phyloP scores from a whole-genome alignment of 129 eudicot species.

The Artemisia tridentata region DNA sequence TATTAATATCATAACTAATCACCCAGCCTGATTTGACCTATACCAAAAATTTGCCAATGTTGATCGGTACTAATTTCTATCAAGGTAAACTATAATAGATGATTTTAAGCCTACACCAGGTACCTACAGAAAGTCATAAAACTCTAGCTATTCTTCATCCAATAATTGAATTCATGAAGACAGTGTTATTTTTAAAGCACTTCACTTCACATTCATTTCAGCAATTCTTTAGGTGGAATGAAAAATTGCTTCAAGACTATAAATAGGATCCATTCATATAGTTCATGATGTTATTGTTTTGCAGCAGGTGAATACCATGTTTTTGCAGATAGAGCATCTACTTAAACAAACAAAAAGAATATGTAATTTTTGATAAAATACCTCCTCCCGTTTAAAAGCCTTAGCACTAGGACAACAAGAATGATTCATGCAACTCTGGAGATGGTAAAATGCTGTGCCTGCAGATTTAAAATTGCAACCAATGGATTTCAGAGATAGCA shows the following conservation, averaged over 20 bases:
- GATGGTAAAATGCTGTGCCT: constrained; percentile 91
- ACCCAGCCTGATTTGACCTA: no score
- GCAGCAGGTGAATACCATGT: not conserved
- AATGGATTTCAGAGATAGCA: not conserved
- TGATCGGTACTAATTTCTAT: no score
- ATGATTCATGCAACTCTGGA: constrained; percentile 97
- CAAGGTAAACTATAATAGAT: no score
- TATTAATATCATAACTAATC: no score
- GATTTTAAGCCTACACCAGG: not conserved
- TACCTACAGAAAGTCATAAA: not conserved
- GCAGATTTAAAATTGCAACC: constrained; percentile 6
- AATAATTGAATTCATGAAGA: not conserved
- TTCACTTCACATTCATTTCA: not conserved
- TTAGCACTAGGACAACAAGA: constrained; percentile 89
- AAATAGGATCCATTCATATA: not conserved
- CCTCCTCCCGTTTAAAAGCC: constrained; percentile 94
- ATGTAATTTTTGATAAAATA: constrained; percentile 19
- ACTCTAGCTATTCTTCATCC: not conserved
- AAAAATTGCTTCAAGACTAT: not conserved
- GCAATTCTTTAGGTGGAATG: constrained; percentile 15
- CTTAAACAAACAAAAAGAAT: not conserved
- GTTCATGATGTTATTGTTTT: not conserved
- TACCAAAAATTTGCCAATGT: no score
- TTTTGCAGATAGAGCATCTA: not conserved
- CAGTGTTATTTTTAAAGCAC: not conserved